A percentile compares a stretch with the other conserved stretches of the same genome.
Evolutionary conservation across 208 protist species (phyloP).

Genomic region (Eutreptiella sp.): DNA sequence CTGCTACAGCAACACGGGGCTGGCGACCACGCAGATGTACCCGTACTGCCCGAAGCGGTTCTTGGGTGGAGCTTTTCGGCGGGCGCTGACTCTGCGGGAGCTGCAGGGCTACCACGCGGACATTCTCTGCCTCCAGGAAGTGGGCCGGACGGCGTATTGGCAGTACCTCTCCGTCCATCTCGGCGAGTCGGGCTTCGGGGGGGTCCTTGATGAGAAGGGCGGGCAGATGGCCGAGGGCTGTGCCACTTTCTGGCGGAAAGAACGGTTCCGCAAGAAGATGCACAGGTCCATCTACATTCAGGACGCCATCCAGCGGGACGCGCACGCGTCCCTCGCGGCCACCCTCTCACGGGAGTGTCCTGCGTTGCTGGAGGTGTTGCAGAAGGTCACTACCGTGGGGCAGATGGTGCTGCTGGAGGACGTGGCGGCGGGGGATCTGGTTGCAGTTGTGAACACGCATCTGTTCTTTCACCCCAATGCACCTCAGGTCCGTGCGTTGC

Average conservation of each 20-base stretch:
- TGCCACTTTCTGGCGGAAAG: too few relatives aligned
- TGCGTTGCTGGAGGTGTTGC: slow-evolving; percentile 57
- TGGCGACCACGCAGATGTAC: slow-evolving; percentile 61
- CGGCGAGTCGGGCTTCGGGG: too few relatives aligned
- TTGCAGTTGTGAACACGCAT: slow-evolving; percentile 79
- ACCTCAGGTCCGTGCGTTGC: slow-evolving; percentile 78
- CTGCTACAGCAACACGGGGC: slow-evolving; percentile 59
- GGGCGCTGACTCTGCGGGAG: slow-evolving; percentile 65
- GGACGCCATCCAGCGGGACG: too few relatives aligned
- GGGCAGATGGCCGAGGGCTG: too few relatives aligned
- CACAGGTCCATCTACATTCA: too few relatives aligned
- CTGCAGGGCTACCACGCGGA: slow-evolving; percentile 66
- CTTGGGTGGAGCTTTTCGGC: slow-evolving; percentile 56
- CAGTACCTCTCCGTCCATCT: too few relatives aligned
- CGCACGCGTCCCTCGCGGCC: too few relatives aligned
- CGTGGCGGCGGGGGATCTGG: slow-evolving; percentile 18
- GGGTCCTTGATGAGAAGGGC: too few relatives aligned
- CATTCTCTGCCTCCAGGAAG: slow-evolving; percentile 75
- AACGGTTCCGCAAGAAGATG: too few relatives aligned
- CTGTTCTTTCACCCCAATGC: slow-evolving; percentile 79
- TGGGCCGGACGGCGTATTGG: slow-evolving; percentile 63
- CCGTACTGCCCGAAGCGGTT: slow-evolving; percentile 67
- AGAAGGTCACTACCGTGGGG: slow-evolving; percentile 53
- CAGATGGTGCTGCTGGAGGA: slow-evolving; percentile 46
- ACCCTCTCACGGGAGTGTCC: slow-evolving; percentile 36